Evolutionary conservation across 768 basidiomycete genomes (phyloP), one percentile per base, ranked within the genome.

Genomic region (Kwoniella newhampshirensis): DNA sequence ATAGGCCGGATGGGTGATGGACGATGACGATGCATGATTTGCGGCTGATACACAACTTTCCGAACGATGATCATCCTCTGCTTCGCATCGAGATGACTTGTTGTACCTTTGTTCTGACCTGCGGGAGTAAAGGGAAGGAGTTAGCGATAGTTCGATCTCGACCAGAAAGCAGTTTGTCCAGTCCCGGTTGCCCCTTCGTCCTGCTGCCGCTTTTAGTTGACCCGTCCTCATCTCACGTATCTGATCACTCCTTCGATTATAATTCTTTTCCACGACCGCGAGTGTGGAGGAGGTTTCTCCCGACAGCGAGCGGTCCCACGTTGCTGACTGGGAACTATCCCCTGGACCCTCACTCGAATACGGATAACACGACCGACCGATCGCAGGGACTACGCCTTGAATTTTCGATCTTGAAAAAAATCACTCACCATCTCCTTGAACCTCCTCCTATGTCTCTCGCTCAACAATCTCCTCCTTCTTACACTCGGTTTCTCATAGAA

Each of bases 381-480:
- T n/a, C n/a, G n/a, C n/a, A n/a, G n/a, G n/a, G n/a, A n/a, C n/a
- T n/a, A n/a, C n/a, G n/a, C n/a, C n/a, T n/a, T n/a, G n/a, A n/a
- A n/a, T n/a, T n/a, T n/a, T n/a, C n/a, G n/a, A n/a, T n/a, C n/a
- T n/a, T n/a, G 15, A 36, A 4, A 27, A 36, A 21, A 18, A 39
- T 17, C 13, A 61, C 59, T 51, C 37, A 61, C 59, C 59, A 61
- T 61, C 49, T 61, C 59, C 54, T 56, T 54, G 37, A 61, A 61
- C 39, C 59, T 61, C 42, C 59, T 45, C 30, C 59, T 27, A 47
- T 61, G 59, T 35, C 59, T 43, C 40, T 61, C 59, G 40, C 40
- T 45, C 20, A 61, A 39, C 37, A 61, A 52, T 43, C 59, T 61
- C 49, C 59, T 55, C 43, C 43, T 51, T 47, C 44, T 50, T 5